phyloP scores from a whole-genome alignment of 208 protist genomes.

The Borovskyia barvae region DNA sequence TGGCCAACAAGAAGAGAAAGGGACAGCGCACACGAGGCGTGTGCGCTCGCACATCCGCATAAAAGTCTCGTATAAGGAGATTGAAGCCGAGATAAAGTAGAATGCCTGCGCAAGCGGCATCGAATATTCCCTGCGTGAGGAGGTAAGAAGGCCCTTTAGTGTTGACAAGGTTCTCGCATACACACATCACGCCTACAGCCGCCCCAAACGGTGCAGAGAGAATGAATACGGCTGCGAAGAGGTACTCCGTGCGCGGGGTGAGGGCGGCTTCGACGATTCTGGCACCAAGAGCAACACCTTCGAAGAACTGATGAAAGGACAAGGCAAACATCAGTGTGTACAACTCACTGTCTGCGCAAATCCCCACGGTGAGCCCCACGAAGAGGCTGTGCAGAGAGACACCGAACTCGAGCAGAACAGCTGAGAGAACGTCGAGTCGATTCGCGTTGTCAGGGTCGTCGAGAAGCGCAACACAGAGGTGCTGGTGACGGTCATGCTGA shows the following conservation, averaged over 20 bases:
- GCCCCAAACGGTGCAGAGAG: constrained; percentile 54
- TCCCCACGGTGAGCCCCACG: constrained; percentile 55
- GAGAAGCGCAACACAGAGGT: not conserved
- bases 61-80: constrained; percentile 60
- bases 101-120: constrained; percentile 58
- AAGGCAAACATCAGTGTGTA: constrained; percentile 48
- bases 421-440: constrained; percentile 21
- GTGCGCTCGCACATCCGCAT: constrained; percentile 25
- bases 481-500: constrained; percentile 9
- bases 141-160: constrained; percentile 35
- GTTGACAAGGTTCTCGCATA: constrained; percentile 25
- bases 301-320: constrained; percentile 71
- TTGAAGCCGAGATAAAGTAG: constrained; percentile 63
- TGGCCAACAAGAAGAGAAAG: constrained; percentile 13
- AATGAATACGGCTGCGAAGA: constrained; percentile 40
- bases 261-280: constrained; percentile 52
- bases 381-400: constrained; percentile 70
- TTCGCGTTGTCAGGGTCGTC: not conserved
- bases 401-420: constrained; percentile 54
- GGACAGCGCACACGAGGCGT: constrained; percentile 7
- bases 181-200: constrained; percentile 24
- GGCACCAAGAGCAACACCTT: constrained; percentile 58
- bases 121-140: constrained; percentile 39
- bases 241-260: constrained; percentile 22
- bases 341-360: constrained; percentile 39